Percentiles rank a stretch among this genome's conserved stretches.
Conservation (phyloP, 2,329 filamentous ascomycete species). For the Penicillium crustosum region DNA sequence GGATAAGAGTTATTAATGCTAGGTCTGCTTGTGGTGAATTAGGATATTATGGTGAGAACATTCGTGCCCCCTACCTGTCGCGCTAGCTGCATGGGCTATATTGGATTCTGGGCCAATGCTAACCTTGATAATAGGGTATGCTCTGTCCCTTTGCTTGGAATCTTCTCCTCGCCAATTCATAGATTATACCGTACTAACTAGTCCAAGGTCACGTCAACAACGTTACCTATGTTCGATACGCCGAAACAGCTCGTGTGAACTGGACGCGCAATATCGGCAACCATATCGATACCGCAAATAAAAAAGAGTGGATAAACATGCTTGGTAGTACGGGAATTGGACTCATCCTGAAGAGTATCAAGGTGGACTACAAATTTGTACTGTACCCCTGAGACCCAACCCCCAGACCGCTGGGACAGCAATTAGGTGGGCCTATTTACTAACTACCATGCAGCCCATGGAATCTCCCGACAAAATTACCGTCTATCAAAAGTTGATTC, state of each 20-base stretch:
- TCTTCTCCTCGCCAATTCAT: not conserved
- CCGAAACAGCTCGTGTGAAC: constrained; percentile 76
- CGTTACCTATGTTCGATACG: constrained; percentile 77
- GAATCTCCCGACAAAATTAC: constrained; percentile 78
- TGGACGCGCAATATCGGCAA: constrained; percentile 71
- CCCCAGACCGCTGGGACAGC: not conserved
- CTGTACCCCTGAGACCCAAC: not conserved
- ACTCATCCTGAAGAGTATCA: constrained; percentile 76
- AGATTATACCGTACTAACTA: not conserved
- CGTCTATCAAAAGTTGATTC: constrained; percentile 74
- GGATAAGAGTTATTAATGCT: constrained; percentile 8
- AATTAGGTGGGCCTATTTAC: not conserved
- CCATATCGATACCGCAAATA: constrained; percentile 61
- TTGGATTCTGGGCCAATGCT: constrained; percentile 4
- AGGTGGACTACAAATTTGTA: constrained; percentile 84
- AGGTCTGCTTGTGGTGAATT: constrained; percentile 10
- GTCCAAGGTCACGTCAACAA: constrained; percentile 79
- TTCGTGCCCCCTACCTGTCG: not conserved
- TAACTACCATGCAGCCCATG: constrained; percentile 63
- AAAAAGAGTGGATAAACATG: constrained; percentile 66
- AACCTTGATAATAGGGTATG: constrained; percentile 29
- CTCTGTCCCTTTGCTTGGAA: not conserved
- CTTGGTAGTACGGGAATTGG: constrained; percentile 67
- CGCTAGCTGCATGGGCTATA: not conserved
- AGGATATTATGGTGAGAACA: constrained; percentile 50